Conservation (phyloP, 1,284 basidiomycete genomes). For the Boletus nobilissimus region DNA sequence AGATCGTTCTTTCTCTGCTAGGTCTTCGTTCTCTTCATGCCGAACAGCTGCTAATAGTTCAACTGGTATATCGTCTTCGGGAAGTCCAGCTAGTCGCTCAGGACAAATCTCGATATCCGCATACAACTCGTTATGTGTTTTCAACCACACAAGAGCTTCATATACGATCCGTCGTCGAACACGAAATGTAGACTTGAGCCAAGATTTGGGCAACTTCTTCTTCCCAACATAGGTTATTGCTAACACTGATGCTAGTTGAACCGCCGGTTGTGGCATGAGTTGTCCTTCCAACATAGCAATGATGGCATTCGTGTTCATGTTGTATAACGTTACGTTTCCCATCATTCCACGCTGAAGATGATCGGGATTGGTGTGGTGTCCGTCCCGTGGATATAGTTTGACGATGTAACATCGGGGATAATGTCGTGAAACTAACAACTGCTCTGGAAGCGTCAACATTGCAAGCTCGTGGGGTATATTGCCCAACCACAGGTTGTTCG, state of each 20-base stretch:
- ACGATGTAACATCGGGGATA: neutral
- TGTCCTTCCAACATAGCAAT: neutral
- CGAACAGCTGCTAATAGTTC: neutral
- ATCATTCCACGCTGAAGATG: neutral
- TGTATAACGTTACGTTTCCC: neutral
- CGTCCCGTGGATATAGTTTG: neutral
- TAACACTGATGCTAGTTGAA: neutral
- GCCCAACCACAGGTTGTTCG: neutral
- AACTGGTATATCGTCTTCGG: neutral
- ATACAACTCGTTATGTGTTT: neutral
- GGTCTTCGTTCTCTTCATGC: neutral
- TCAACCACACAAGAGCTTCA: neutral
- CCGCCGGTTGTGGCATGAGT: neutral
- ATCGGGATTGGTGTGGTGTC: neutral
- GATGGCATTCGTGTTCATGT: neutral
- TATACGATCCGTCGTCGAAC: neutral
- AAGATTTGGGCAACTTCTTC: neutral
- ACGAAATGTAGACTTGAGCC: neutral
- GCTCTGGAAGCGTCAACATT: neutral
- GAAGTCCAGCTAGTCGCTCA: neutral
- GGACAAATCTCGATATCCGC: neutral
- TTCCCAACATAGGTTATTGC: neutral
- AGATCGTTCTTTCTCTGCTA: accelerated
- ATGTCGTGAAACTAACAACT: neutral
- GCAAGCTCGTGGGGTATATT: neutral